Percentiles rank a stretch among this genome's conserved stretches.
Conservation (phyloP, 1,284 basidiomycete genomes). For the Vanrija sp. region DNA sequence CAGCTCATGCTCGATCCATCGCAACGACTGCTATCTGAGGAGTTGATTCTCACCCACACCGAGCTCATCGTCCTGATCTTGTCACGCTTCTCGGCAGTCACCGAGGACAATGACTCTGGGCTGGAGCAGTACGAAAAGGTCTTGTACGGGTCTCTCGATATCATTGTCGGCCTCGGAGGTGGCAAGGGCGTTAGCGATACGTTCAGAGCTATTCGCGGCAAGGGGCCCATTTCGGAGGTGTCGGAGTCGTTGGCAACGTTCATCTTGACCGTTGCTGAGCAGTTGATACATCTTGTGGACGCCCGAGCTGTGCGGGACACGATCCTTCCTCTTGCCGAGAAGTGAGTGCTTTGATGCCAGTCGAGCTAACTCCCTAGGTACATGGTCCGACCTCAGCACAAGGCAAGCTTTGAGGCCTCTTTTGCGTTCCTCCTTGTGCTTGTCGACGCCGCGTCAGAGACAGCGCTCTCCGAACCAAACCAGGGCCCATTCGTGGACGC, state of each 20-base stretch:
- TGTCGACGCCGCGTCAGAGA: conserved; percentile 15
- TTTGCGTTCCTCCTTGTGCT: conserved; percentile 31
- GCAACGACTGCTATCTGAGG: too few species aligned
- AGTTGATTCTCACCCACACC: too few species aligned
- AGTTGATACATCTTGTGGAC: conserved; percentile 26
- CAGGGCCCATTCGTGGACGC: conserved; percentile 26
- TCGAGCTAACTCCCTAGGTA: conserved; percentile 21
- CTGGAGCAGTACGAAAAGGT: conserved; percentile 27
- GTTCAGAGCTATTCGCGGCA: not conserved
- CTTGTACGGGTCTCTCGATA: conserved; percentile 32
- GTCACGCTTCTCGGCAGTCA: conserved; percentile 20
- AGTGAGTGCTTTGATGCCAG: conserved; percentile 15
- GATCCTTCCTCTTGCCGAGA: conserved; percentile 23
- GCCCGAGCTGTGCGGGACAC: conserved; percentile 13
- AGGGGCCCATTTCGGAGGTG: not conserved
- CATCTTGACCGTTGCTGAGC: conserved; percentile 27
- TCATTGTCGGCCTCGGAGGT: conserved; percentile 18
- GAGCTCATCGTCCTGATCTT: conserved; percentile 20
- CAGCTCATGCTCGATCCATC: conserved; percentile 18
- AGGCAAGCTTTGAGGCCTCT: conserved; percentile 34
- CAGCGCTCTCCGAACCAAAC: conserved; percentile 3
- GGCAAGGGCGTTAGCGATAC: not conserved
- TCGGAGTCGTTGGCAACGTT: conserved; percentile 19
- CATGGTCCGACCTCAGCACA: conserved; percentile 18
- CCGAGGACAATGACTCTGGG: conserved; percentile 11